Conservation (phyloP, 148 eudicot genomes). For the Amaranthus palmeri region DNA sequence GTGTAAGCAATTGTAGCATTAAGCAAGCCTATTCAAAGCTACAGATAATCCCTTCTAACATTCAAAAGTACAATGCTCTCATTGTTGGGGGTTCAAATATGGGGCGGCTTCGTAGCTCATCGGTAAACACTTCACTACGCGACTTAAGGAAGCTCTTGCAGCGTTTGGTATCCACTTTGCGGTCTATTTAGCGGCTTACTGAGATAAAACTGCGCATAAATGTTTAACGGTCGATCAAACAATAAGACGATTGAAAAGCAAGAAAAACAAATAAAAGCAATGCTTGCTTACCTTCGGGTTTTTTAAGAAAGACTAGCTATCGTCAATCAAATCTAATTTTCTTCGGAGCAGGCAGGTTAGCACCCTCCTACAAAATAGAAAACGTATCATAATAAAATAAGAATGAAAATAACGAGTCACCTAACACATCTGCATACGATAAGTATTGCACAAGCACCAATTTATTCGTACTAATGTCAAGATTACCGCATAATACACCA, state of each 20-base stretch:
- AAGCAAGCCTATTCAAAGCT: constrained; percentile 1
- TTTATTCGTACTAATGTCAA: too few relatives aligned
- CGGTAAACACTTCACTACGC: too few relatives aligned
- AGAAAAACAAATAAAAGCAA: neutral
- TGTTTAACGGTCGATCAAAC: neutral
- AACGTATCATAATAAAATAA: neutral
- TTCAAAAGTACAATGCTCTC: neutral
- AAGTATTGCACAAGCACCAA: neutral
- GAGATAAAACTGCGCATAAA: neutral
- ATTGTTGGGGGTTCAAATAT: neutral
- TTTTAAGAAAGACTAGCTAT: constrained; percentile 1
- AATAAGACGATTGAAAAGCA: neutral
- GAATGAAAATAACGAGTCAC: neutral
- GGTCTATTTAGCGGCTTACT: neutral
- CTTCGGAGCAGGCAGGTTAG: constrained; percentile 30
- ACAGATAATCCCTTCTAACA: neutral
- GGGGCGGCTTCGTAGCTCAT: neutral
- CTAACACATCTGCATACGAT: neutral
- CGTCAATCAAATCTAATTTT: constrained; percentile 32
- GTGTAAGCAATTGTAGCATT: neutral
- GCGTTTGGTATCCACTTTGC: neutral
- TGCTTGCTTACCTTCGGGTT: constrained; percentile 3
- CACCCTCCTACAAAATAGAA: constrained; percentile 31
- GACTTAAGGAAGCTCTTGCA: too few relatives aligned
- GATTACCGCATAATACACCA: too few relatives aligned